Evolutionary conservation across 805 yeast species (phyloP).

Genomic region (Sugiyamaella americana): DNA sequence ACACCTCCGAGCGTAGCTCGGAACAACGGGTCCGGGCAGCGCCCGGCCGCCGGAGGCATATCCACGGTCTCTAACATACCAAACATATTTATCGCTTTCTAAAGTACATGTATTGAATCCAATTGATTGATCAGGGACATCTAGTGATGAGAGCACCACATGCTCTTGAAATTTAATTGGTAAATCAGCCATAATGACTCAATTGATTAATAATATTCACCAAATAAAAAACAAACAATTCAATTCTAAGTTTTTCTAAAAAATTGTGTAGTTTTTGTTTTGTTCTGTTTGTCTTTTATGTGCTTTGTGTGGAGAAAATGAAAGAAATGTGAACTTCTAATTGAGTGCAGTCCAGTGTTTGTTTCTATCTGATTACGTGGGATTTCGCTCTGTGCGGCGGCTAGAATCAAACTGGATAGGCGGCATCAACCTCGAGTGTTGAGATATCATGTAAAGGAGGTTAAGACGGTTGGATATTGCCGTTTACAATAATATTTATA

Average conservation of each 20-base stretch:
- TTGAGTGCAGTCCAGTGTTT: too few species aligned
- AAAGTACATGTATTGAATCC: slow-evolving; percentile 92
- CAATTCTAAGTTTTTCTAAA: neutral
- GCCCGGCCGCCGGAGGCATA: too few species aligned
- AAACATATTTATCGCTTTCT: slow-evolving; percentile 86
- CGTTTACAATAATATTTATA: too few species aligned
- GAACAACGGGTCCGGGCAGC: too few species aligned
- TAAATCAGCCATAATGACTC: slow-evolving; percentile 34
- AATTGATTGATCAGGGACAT: slow-evolving; percentile 76
- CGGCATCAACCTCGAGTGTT: too few species aligned
- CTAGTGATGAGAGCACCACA: slow-evolving; percentile 78
- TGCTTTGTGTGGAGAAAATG: neutral
- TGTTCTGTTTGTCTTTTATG: neutral
- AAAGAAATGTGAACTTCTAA: too few species aligned
- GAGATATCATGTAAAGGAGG: too few species aligned
- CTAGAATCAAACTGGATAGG: too few species aligned
- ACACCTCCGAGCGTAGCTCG: too few species aligned
- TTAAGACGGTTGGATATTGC: too few species aligned
- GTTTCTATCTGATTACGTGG: neutral
- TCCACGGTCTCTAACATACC: slow-evolving; percentile 39
- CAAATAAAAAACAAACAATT: neutral
- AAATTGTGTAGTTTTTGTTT: neutral
- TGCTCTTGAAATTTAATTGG: slow-evolving; percentile 97
- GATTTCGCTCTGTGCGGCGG: neutral
- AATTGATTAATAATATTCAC: neutral